Percentiles rank a stretch among this genome's conserved stretches.
These are phyloP conservation scores for Nigrospora oryzae DNA, from an alignment of 2,329 filamentous ascomycete genomes.

Conservation along the genomic window DNA sequence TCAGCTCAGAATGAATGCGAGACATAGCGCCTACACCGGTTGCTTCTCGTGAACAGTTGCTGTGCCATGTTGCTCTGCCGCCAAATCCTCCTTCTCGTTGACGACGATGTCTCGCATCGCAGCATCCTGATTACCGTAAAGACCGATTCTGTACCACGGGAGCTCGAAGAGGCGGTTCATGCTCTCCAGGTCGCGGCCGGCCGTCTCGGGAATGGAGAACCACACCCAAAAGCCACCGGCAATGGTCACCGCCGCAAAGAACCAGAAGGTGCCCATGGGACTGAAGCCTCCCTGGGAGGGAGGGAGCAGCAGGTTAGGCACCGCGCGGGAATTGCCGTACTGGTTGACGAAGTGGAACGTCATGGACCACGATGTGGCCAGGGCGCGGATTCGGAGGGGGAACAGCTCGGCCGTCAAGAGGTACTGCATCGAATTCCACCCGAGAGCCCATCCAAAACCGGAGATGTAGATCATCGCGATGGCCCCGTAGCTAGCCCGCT, in stretches of 20 bases:
- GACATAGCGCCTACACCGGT: too few relatives aligned
- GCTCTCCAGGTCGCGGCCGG: slow-evolving; percentile 51
- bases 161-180: slow-evolving; percentile 64
- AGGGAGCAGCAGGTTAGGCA: slow-evolving; percentile 64
- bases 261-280: slow-evolving; percentile 66
- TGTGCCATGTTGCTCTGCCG: slow-evolving; percentile 12
- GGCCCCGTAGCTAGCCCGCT: slow-evolving; percentile 54
- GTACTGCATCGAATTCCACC: slow-evolving; percentile 73
- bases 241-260: slow-evolving; percentile 56
- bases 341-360: slow-evolving; percentile 73
- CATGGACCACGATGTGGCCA: slow-evolving; percentile 67
- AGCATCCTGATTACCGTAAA: slow-evolving; percentile 42
- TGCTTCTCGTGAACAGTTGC: too few relatives aligned
- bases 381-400: slow-evolving; percentile 62
- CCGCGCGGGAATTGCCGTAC: slow-evolving; percentile 67
- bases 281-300: slow-evolving; percentile 35
- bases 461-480: slow-evolving; percentile 67
- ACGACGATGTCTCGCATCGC: slow-evolving; percentile 33
- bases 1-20: too few relatives aligned
- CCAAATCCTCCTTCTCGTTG: slow-evolving; percentile 33
- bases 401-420: slow-evolving; percentile 72
- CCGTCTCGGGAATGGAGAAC: slow-evolving; percentile 63
- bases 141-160: slow-evolving; percentile 68
- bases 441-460: slow-evolving; percentile 61
- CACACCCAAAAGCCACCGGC: slow-evolving; percentile 60